Base-by-base conservation (phyloP, 441 rosid species). In the Isatis lusitanica region DNA sequence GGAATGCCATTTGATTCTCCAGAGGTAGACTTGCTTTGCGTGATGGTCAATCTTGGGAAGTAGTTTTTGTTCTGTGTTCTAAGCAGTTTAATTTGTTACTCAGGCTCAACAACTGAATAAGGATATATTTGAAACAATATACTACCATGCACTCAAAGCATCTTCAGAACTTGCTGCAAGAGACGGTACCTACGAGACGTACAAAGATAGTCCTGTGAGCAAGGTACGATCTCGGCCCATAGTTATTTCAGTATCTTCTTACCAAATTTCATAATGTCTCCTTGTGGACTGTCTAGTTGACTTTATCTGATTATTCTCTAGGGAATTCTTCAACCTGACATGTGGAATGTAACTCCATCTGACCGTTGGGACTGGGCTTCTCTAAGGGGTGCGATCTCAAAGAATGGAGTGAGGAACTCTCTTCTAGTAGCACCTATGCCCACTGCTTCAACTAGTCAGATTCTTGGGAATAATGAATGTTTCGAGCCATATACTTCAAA, bases 391-490 rank as follows among this genome's bases (percentile, higher is more conserved):
- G 83, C 76, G 85, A 84, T 93, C 51, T 74, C 85, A 6, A 82
- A 76, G 75, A 83, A 87, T 72, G 97, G 98, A 66, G 89, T 91
- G 51, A 88, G 93, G 71, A 93, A 91, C 64, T 93, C 98, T 9
- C 96, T 93, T 65, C 87, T 93, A 36, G 80, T 91, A 28, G 93
- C 98, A 46, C 97, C 98, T 46, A 91, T 93, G 98, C 97, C 98
- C 0, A 93, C 96, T 76, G 98, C 98, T 73, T 93, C 98, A 46
- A 91, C 98, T 33, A 93, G 98, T 76, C 98, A 93, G 83, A 93
- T 93, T 82, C 96, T 91, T 57, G 96, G 98, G 68, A 93, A 93
- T 65, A 93, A 90, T 68, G 97, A 91, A 76, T 93, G 97, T 80
- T 93, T 91, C 75, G 94, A 91, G 84, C 98, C 98, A 7, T 93